Evolutionary conservation across 208 protist species (phyloP).

Genomic region (Vickermania spadyakhi): DNA sequence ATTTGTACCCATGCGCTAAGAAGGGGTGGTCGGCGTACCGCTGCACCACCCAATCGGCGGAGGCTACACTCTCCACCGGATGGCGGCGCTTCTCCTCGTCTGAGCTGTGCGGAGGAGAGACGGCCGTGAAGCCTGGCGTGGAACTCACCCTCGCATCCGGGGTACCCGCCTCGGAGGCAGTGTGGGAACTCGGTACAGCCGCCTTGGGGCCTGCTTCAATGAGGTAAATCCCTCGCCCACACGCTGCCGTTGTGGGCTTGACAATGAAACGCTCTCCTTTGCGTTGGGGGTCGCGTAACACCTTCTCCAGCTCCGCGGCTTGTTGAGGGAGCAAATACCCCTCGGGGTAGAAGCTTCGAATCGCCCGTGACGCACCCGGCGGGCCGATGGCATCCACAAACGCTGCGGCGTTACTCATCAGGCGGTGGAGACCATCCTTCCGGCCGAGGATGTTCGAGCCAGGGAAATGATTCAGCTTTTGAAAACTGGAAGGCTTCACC

Average conservation of each 20-base stretch:
- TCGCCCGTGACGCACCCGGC: not conserved
- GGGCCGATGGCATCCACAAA: constrained; percentile 9
- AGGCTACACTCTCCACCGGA: no score
- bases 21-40: constrained; percentile 68
- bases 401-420: constrained; percentile 21
- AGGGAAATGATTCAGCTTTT: constrained; percentile 88
- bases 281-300: constrained; percentile 14
- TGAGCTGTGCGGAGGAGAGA: not conserved
- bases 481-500: constrained; percentile 17
- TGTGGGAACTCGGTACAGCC: not conserved
- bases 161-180: not conserved
- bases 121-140: no score
- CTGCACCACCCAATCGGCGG: constrained; percentile 42
- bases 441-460: constrained; percentile 65
- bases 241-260: constrained; percentile 55
- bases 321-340: constrained; percentile 47
- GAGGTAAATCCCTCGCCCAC: constrained; percentile 61
- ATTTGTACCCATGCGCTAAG: constrained; percentile 84
- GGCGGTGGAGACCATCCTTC: constrained; percentile 70
- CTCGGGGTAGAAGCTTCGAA: constrained; percentile 28
- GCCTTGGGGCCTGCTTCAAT: constrained; percentile 11
- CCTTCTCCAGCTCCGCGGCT: constrained; percentile 10
- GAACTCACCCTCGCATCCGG: not conserved
- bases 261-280: constrained; percentile 57
- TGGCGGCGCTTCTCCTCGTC: not conserved